phyloP scores from a whole-genome alignment of 2,329 filamentous ascomycete species.

The Colletotrichum sp. region DNA sequence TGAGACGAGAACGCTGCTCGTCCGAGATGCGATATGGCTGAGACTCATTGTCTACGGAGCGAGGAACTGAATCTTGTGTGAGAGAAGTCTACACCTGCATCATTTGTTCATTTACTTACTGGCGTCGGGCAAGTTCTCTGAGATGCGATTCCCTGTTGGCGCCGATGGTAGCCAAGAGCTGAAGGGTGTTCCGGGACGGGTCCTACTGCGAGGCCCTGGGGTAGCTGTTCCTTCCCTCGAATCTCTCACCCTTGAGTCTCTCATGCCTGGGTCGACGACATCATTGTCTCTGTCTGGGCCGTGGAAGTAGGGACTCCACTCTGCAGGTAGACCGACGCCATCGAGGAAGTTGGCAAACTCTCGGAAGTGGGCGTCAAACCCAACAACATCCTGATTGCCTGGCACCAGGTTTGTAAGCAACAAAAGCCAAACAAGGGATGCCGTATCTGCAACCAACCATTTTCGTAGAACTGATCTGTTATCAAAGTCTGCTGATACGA shows the following conservation, averaged over 20 bases:
- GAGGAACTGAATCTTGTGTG: slow-evolving; percentile 6
- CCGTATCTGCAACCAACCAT: slow-evolving; percentile 11
- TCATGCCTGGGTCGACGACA: slow-evolving; percentile 24
- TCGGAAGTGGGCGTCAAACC: slow-evolving; percentile 37
- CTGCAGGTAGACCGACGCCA: slow-evolving; percentile 39
- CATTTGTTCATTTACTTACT: slow-evolving; percentile 15
- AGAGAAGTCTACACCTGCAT: neutral
- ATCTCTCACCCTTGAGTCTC: neutral
- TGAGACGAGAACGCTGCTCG: slow-evolving; percentile 34
- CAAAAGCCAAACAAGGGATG: neutral
- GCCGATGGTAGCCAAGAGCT: slow-evolving; percentile 42
- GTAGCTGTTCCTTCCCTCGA: slow-evolving; percentile 12
- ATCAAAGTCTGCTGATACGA: slow-evolving; percentile 32
- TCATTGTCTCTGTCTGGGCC: slow-evolving; percentile 27
- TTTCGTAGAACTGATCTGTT: slow-evolving; percentile 27
- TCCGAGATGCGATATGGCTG: slow-evolving; percentile 33
- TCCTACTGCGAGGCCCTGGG: slow-evolving; percentile 8
- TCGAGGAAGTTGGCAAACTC: slow-evolving; percentile 44
- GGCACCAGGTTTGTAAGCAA: neutral
- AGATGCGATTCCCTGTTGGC: slow-evolving; percentile 31
- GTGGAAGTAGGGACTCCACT: slow-evolving; percentile 43
- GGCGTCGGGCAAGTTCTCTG: slow-evolving; percentile 24
- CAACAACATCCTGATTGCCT: slow-evolving; percentile 13
- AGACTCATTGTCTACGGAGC: slow-evolving; percentile 22
- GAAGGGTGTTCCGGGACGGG: slow-evolving; percentile 38